These are phyloP conservation scores for Fusarium brachygibbosum DNA, from an alignment of 2,329 filamentous ascomycete genomes.

Conservation along the genomic window DNA sequence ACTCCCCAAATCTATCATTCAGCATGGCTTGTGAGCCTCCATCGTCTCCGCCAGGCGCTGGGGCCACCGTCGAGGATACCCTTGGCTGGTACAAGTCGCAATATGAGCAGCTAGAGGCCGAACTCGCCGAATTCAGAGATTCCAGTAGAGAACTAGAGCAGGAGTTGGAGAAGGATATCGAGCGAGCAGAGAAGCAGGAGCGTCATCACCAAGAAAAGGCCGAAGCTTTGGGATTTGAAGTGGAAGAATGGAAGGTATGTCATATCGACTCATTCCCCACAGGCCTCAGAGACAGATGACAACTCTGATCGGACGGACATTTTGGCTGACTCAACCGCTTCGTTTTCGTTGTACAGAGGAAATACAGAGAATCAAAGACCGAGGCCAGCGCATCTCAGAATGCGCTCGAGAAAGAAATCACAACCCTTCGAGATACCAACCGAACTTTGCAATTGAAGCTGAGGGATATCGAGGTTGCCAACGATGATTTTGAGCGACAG, in stretches of 20 bases:
- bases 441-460: conserved; percentile 85
- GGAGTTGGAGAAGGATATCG: conserved; percentile 95
- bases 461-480: conserved; percentile 95
- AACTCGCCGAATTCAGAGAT: conserved; percentile 92
- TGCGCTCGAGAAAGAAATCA: conserved; percentile 94
- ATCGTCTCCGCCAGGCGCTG: conserved; percentile 71
- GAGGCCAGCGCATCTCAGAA: conserved; percentile 90
- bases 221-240: conserved; percentile 86
- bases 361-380: conserved; percentile 94
- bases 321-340: conserved; percentile 31
- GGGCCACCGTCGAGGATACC: conserved; percentile 75
- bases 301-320: background rate
- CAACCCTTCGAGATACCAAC: conserved; percentile 86
- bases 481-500: conserved; percentile 98
- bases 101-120: conserved; percentile 91
- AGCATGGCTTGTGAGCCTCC: conserved; percentile 69
- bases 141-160: conserved; percentile 95
- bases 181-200: conserved; percentile 94
- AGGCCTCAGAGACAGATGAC: background rate
- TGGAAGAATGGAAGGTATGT: conserved; percentile 97
- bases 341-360: conserved; percentile 70
- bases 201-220: conserved; percentile 87
- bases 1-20: conserved; percentile 29
- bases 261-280: conserved; percentile 51
- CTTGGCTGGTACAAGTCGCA: conserved; percentile 95